Evolutionary conservation across 768 basidiomycete genomes (phyloP), one percentile per base, ranked within the genome.

Genomic region (Leucosporidium scottii): DNA sequence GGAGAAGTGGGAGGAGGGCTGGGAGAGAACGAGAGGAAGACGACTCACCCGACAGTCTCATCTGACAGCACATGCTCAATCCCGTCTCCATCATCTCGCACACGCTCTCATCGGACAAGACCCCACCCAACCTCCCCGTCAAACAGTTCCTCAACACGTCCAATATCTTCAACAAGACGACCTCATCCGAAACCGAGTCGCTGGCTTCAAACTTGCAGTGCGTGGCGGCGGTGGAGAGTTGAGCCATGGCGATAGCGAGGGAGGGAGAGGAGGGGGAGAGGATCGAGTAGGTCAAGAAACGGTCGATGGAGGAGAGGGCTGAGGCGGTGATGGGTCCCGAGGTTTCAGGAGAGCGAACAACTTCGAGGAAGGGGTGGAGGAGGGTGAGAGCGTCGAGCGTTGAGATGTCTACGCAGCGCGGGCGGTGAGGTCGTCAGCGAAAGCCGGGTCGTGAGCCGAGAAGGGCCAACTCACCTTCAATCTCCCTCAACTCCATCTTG

Each of bases 61-160:
- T 93, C 77, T 97, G 90, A 78, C 94, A 97, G 72, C 93, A 92
- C 59, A 94, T 97, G 17, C 93, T 94, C 73, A 99, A 79, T 7
- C 97, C 94, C 1, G 93, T 94, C 79, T 99, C 96, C 73, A 99
- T 81, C 88, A 99, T 93, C 79, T 97, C 96, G 77, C 96, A 99
- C 21, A 98, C 87, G 76, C 93, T 91, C 62, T 96, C 85, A 74
- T 99, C 94, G 31, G 90, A 91, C 47, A 98, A 82, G 15, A 82
- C 81, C n/a, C 79, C 77, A 1, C 90, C 88, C 34, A 90, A 85
- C 18, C 68, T 47, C 65, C 78, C 80, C 61, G 85, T 82, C 7
- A 74, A 57, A 28, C 61, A 39, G 62, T 74, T 69, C 59, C 74
- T 67, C 54, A 78, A 55, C 23, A 98, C 87, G 12, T 87, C 84